Percentiles rank a stretch among this genome's conserved stretches.
Evolutionary conservation across 2,329 filamentous ascomycete species (phyloP).

Genomic region (Trichoderma atrobrunneum): DNA sequence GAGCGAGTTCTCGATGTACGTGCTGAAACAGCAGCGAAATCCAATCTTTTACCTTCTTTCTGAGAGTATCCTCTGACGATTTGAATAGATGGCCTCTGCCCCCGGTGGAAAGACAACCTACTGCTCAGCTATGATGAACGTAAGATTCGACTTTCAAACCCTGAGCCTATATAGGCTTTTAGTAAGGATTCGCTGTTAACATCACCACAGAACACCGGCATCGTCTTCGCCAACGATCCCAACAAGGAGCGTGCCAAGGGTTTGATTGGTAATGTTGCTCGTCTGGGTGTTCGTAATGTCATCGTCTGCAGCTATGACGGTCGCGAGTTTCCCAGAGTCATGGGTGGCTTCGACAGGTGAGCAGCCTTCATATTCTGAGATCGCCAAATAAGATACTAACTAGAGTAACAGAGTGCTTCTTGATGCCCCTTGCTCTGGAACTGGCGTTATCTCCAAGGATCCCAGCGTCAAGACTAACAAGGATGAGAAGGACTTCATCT

Average conservation of each 20-base stretch:
- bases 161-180: slow-evolving; percentile 45
- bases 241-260: slow-evolving; percentile 92
- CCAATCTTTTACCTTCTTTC: neutral
- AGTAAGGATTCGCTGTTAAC: neutral
- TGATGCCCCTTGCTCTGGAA: slow-evolving; percentile 93
- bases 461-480: slow-evolving; percentile 98
- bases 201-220: slow-evolving; percentile 81
- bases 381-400: neutral
- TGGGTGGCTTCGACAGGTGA: slow-evolving; percentile 85
- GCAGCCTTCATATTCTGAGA: neutral
- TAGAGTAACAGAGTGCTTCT: slow-evolving; percentile 61
- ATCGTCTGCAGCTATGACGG: slow-evolving; percentile 96
- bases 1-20: slow-evolving; percentile 78
- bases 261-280: slow-evolving; percentile 97
- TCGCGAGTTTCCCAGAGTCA: slow-evolving; percentile 86
- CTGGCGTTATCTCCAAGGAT: slow-evolving; percentile 96
- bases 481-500: slow-evolving; percentile 90
- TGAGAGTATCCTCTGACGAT: neutral
- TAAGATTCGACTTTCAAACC: slow-evolving; percentile 32
- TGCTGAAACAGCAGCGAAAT: neutral
- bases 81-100: slow-evolving; percentile 27
- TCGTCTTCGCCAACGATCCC: slow-evolving; percentile 93
- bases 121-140: slow-evolving; percentile 64
- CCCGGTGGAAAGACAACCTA: slow-evolving; percentile 31
- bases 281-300: slow-evolving; percentile 87